Base-by-base conservation (phyloP, 352 stramenopile species). In the Halophytophthora batemanensis region DNA sequence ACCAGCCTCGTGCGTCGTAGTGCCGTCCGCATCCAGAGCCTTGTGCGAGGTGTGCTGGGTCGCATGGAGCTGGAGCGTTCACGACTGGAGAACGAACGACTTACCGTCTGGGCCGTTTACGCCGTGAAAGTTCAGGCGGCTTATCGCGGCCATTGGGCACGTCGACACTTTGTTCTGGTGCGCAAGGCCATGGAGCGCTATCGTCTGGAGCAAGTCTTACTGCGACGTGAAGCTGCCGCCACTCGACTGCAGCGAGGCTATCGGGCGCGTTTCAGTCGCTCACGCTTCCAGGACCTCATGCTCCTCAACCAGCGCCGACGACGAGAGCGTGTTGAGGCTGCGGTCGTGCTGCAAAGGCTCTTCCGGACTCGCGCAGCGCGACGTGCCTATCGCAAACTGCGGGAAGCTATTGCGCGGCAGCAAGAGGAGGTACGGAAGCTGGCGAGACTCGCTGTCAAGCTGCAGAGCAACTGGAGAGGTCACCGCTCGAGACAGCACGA, bases 261-360 rank as follows among this genome's bases (percentile, higher is more conserved):
- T 28, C 78, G 77, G 6, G 65, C 69, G 15, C 71, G 79, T 3
- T 87, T 87, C 54, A 72, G 80, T 33, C 68, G 82, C 3, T 89
- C 77, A n/a, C 68, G 71, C 2, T 73, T 92, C 33, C 77, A 86
- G 39, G 82, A 92, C 33, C 36, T 92, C 46, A 87, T 90, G 53
- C 64, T 66, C 12, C 71, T 90, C 28, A 84, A 88, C 34, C 68
- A 82, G 39, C 68, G 63, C 18, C 73, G 69, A 0, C 69, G 78
- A 12, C 62, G 73, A 41, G 77, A 92, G 51, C 63, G 77, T 38
- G 39, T 61, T 7, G 62, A 82, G 12, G 77, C 77, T 11, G 82
- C 78, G 7, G 68, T 69, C 0, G 54, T 66, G 13, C 56, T 90
- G 14, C 82, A 92, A 45, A 64, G 77, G 6, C 63, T 88, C 7